Percentiles rank a stretch among this genome's conserved stretches.
These are phyloP conservation scores for Xylariaceae sp. DNA, from an alignment of 2,329 filamentous ascomycete genomes.

Conservation along the genomic window DNA sequence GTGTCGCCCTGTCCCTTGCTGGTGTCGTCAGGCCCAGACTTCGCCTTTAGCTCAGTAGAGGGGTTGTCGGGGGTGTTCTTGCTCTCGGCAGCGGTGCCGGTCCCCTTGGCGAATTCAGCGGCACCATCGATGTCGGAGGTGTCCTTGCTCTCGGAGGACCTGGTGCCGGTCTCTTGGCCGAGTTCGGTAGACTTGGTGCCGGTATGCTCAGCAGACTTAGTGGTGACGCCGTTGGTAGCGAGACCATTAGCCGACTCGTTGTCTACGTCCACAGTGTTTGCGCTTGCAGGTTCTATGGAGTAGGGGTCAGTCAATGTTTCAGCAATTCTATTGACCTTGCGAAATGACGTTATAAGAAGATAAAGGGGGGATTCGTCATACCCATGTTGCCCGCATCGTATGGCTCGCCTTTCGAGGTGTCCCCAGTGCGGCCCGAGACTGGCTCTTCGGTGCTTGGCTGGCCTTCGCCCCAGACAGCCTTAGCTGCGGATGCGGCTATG, in stretches of 20 bases:
- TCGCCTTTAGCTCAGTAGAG: slow-evolving; percentile 37
- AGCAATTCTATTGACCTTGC: neutral
- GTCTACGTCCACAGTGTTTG: neutral
- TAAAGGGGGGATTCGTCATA: slow-evolving; percentile 48
- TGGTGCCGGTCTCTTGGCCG: too few relatives aligned
- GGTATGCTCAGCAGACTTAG: too few relatives aligned
- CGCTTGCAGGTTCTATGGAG: slow-evolving; percentile 6
- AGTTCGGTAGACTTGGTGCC: too few relatives aligned
- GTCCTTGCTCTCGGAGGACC: too few relatives aligned
- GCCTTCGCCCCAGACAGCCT: slow-evolving; percentile 55
- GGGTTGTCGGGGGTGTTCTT: slow-evolving; percentile 38
- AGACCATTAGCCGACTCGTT: neutral
- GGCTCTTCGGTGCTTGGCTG: slow-evolving; percentile 63
- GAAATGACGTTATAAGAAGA: slow-evolving; percentile 7
- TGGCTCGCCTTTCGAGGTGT: slow-evolving; percentile 72
- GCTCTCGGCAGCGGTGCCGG: slow-evolving; percentile 36
- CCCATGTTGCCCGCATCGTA: slow-evolving; percentile 81
- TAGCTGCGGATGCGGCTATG: slow-evolving; percentile 56
- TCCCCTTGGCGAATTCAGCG: slow-evolving; percentile 30
- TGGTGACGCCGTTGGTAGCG: neutral
- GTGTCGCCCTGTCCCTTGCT: slow-evolving; percentile 49
- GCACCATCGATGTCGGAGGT: slow-evolving; percentile 8
- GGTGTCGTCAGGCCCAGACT: slow-evolving; percentile 34
- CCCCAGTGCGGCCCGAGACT: slow-evolving; percentile 71
- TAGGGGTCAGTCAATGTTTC: neutral